Base-by-base conservation (phyloP, 345 rosid genomes). In the Kernera saxatilis region DNA sequence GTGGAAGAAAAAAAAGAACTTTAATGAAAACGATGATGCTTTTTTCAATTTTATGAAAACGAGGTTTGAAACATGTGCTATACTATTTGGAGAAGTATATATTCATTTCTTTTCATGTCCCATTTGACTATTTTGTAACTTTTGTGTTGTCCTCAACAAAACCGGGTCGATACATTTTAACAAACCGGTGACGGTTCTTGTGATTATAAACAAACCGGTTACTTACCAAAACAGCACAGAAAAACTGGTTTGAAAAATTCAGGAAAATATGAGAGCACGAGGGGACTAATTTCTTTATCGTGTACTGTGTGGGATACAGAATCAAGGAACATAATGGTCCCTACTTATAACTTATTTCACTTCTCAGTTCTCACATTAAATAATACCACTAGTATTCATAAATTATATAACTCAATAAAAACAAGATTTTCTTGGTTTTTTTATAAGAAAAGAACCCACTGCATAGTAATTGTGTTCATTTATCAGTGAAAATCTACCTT, bases 261-360 rank as follows among this genome's bases (percentile, higher is more conserved):
- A 43, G 43, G 54, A 6, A 32, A 48, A 35, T 1, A 32, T 45
- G 57, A 70, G 1, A 19, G 43, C 67, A 70, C 23, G 50, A 72
- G n/a, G 67, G 61, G 46, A 39, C n/a, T 25, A 14, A 39, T 37
- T 27, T 50, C 5, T 63, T 61, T 14, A 40, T 39, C 53, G 62
- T 40, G 41, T 61, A n/a, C 25, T 49, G 51, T 18, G 61, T 49
- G 49, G 30, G 44, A 37, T 60, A 41, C 69, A 51, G 21, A 40
- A 61, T 27, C 45, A 62, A 61, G 63, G 63, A 52, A 15, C 64
- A 53, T 44, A 41, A 52, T 33, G 56, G 64, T 18, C 77, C 77
- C 70, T 45, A 35, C 65, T 5, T 37, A 52, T 6, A 35, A 35
- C 65, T 5, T 37, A 52, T 6, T 62, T 19, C 63, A 21, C 21